Conservation (phyloP, 495 filamentous ascomycete genomes). For the Corynascus novoguineensis region DNA sequence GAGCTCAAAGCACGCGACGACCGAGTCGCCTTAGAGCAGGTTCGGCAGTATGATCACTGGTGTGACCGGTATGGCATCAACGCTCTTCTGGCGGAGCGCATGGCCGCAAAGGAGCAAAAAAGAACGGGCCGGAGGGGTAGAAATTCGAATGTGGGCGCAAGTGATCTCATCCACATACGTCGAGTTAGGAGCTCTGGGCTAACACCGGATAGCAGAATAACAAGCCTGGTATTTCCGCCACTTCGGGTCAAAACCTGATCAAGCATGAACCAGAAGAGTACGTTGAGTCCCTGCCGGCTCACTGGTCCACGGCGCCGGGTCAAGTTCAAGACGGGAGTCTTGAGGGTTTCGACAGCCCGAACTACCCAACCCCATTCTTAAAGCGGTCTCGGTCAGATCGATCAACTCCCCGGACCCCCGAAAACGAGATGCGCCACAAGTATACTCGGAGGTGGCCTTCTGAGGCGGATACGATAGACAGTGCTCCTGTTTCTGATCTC, state of each 20-base stretch:
- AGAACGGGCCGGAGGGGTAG: constrained; percentile 33
- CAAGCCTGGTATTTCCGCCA: not conserved
- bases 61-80: constrained; percentile 59
- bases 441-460: constrained; percentile 26
- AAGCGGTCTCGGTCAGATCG: constrained; percentile 19
- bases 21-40: constrained; percentile 38
- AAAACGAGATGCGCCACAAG: constrained; percentile 11
- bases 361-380: constrained; percentile 19
- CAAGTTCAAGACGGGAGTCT: constrained; percentile 17
- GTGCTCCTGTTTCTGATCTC: constrained; percentile 28
- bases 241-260: constrained; percentile 12
- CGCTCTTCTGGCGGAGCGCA: constrained; percentile 61
- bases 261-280: constrained; percentile 33
- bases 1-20: constrained; percentile 60
- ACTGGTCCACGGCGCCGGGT: constrained; percentile 15
- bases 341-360: constrained; percentile 18
- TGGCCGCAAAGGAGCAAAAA: constrained; percentile 65
- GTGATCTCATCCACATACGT: not conserved
- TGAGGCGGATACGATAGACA: constrained; percentile 29
- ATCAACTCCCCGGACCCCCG: constrained; percentile 18
- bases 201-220: not conserved
- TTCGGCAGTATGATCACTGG: constrained; percentile 65
- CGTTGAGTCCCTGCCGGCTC: constrained; percentile 3
- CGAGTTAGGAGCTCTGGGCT: not conserved
- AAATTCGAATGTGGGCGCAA: constrained; percentile 12